Percentiles rank a stretch among this genome's conserved stretches.
Evolutionary conservation across 805 yeast genomes (phyloP).

Genomic region (Jamesozyma hellenica): DNA sequence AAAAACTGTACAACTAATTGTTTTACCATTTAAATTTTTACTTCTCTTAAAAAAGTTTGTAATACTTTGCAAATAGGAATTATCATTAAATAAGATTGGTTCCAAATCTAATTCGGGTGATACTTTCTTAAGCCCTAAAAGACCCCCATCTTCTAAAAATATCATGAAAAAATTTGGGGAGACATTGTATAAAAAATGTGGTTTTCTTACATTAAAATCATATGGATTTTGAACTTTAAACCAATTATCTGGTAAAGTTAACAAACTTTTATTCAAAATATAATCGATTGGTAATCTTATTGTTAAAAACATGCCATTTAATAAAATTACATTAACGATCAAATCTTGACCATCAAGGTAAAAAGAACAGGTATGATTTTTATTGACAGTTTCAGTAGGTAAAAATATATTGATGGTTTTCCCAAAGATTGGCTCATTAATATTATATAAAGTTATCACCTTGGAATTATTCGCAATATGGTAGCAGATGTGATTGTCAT

Average conservation of each 20-base stretch:
- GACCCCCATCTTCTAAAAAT: conserved; percentile 67
- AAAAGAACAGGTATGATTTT: conserved; percentile 17
- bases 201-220: conserved; percentile 46
- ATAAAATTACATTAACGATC: conserved; percentile 17
- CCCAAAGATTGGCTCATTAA: conserved; percentile 12
- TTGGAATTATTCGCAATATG: conserved; percentile 18
- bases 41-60: conserved; percentile 21
- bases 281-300: conserved; percentile 19
- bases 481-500: conserved; percentile 18
- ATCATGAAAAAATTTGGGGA: conserved; percentile 40
- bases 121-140: conserved; percentile 40
- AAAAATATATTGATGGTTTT: conserved; percentile 20
- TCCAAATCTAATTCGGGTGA: conserved; percentile 23
- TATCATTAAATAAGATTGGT: conserved; percentile 46
- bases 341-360: conserved; percentile 3
- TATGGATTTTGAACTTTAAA: conserved; percentile 60
- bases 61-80: conserved; percentile 34
- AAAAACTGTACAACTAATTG: conserved; percentile 15
- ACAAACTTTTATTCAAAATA: conserved; percentile 8
- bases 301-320: conserved; percentile 18
- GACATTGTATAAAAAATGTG: conserved; percentile 43
- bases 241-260: conserved; percentile 37
- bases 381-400: conserved; percentile 19
- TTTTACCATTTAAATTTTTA: conserved; percentile 10
- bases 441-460: conserved; percentile 16